Evolutionary conservation across 352 stramenopile species (phyloP), one percentile per base, ranked within the genome.

Genomic region (Phytophthora foliorum): DNA sequence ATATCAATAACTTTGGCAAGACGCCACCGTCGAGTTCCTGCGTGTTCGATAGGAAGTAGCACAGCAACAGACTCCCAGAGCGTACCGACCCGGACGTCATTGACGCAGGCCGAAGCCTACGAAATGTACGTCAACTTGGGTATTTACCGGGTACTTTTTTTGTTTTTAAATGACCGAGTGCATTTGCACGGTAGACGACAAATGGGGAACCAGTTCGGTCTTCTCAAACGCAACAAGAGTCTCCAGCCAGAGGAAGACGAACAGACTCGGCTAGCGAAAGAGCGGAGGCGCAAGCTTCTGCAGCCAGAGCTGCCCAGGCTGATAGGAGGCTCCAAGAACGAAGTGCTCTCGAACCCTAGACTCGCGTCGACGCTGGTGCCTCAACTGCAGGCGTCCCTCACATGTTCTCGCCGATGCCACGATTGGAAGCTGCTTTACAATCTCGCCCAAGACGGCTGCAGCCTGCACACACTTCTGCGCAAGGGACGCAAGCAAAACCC

Each of bases 381-480:
- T 4, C 80, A 89, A 54, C 68, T 93, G 7, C 80, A 92, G 19
- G 67, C 77, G n/a, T 87, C 74, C 29, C 59, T 93, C n/a, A 61
- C 83, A 19, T 67, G 58, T 36, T 74, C 70, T 38, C 74, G 77
- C 17, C 80, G 81, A 25, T 81, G 77, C 25, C 84, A 93, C 55
- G 82, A 93, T 64, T 93, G 86, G 86, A 75, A 84, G 32, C 41
- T 88, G 61, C 59, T 90, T 4, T 90, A 89, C 71, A 90, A 79
- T 38, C 66, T 89, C 5, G 60, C 75, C 6, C 81, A 92, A 65
- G 74, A 93, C 64, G 86, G 86, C n/a, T 86, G 78, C 38, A 92
- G 82, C 57, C 68, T 93, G 5, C 78, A 88, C 29, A 84, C 83
- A 9, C 67, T 93, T 14, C 69, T 91, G 62, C 72, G 69, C 32